phyloP scores from a whole-genome alignment of 768 basidiomycete genomes.

The Boletus fagicola region DNA sequence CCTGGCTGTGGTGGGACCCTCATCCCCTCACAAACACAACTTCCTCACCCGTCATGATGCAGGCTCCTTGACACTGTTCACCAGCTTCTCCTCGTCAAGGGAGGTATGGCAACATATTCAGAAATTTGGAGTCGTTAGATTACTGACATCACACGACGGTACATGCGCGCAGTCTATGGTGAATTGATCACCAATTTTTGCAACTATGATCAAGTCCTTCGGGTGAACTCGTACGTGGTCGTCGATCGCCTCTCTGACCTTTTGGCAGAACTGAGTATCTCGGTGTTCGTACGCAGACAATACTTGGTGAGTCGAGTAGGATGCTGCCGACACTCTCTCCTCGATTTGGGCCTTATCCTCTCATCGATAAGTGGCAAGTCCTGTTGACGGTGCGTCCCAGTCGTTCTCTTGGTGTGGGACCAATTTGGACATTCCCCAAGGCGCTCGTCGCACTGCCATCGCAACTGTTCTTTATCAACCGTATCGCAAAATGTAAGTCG shows the following conservation, averaged over 20 bases:
- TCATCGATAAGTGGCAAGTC: constrained; percentile 20
- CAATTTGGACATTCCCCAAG: background rate
- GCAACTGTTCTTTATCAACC: constrained; percentile 19
- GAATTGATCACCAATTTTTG: constrained; percentile 16
- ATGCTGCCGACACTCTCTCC: background rate
- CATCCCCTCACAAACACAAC: background rate
- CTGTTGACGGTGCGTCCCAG: constrained; percentile 16
- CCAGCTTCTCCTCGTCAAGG: constrained; percentile 17
- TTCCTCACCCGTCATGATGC: background rate
- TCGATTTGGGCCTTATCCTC: background rate
- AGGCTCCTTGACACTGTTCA: constrained; percentile 18
- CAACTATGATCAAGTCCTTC: constrained; percentile 8
- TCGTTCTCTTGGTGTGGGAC: background rate
- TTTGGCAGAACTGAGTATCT: background rate
- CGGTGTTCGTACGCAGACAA: constrained; percentile 1
- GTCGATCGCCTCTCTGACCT: background rate
- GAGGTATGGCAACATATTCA: constrained; percentile 10
- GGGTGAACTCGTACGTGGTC: constrained; percentile 13
- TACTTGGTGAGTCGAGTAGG: constrained; percentile 13
- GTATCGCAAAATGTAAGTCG: constrained; percentile 20
- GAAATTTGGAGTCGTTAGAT: background rate
- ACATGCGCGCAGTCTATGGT: constrained; percentile 6
- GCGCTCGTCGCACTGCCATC: constrained; percentile 17
- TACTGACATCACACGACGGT: constrained; percentile 5
- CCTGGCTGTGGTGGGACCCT: constrained; percentile 16